phyloP scores from a whole-genome alignment of 176 grass and related monocot species.

The Triticum aestivum region IWGSC_CS_RefSeq_v2.1 NC_057814.1:12827909-12828408 shows the following conservation, averaged over 20 bases:
- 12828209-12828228: conserved; percentile 50
- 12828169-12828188: conserved; percentile 89
- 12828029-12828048: conserved; percentile 81
- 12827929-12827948: conserved; percentile 75
- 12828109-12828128: background rate
- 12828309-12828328: no score
- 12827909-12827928: conserved; percentile 65
- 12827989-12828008: conserved; percentile 61
- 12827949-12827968: conserved; percentile 88
- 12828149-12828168: conserved; percentile 17
- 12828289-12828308: no score
- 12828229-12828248: no score
- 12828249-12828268: no score
- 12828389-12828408: no score
- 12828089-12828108: background rate
- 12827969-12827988: conserved; percentile 67
- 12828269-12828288: no score
- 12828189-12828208: conserved; percentile 74
- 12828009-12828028: conserved; percentile 41
- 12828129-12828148: background rate
- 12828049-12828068: conserved; percentile 57
- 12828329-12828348: no score
- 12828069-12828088: background rate
- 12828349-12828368: no score
- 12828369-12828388: no score